Base-by-base conservation (phyloP, 306 rosid genomes). In the Pterocarpus santalinus region DNA sequence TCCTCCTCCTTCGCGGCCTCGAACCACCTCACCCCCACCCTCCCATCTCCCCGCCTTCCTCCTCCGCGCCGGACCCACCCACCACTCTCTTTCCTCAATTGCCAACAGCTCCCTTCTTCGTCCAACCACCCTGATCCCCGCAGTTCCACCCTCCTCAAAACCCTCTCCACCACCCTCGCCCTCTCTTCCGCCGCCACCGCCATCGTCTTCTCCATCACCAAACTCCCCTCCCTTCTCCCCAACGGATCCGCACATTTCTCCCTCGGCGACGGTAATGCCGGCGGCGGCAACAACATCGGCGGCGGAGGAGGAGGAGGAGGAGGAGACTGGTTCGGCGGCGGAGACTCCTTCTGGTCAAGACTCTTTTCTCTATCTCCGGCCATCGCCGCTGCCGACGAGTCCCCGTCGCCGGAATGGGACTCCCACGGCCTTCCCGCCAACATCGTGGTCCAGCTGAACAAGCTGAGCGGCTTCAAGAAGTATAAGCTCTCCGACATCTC, bases 371-470 rank as follows among this genome's bases (percentile, higher is more conserved):
- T 83, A 7, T 81, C 87, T 8, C 51, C 80, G 1, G 93, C 97
- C 36, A 32, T 79, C 52, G 95, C 97, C 1, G 95, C 6, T 4
- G 41, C 13, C 53, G n/a, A 90, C 22, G 97, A 92, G 70, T 47
- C 53, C 3, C 90, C 83, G 68, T 57, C 75, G 55, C 92, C 74
- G 47, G 91, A 89, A 51, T 92, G 95, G 95, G 93, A 90, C 75
- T 80, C 92, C 15, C 97, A 92, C 55, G 97, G 97, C 7, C 69
- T 92, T 10, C 97, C 97, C 15, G 97, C 91, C 33, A 89, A 90
- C 85, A 87, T 90, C 44, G 92, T 90, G 8, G 89, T 92, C 13
- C 93, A 87, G 82, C 92, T 89, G 35, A 88, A 73, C 58, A 89
- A 88, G 86, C 93, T 92, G 7, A 92, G 93, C 51, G 90, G 93